A percentile compares a stretch with the other conserved stretches of the same genome.
Evolutionary conservation across 148 eudicot species (phyloP).

Genomic region (Hydrangea macrophylla): DNA sequence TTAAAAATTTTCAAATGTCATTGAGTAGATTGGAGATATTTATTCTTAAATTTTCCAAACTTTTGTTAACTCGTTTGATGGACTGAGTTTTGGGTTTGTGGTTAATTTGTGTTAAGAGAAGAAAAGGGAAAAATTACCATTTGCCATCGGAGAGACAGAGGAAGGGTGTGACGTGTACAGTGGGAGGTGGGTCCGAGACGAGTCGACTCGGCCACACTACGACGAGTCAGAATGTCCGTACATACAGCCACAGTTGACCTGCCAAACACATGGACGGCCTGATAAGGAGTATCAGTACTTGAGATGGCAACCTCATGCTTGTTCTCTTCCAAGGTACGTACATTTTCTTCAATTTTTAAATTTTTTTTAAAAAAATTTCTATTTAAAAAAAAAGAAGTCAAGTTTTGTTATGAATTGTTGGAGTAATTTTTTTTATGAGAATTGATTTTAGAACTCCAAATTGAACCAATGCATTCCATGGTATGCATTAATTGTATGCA

Average conservation of each 20-base stretch:
- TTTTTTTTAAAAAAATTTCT: no score
- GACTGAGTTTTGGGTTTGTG: not conserved
- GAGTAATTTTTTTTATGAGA: no score
- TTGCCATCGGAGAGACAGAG: slow-evolving; percentile 44
- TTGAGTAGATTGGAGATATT: no score
- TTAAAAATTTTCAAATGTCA: no score
- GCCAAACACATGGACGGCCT: slow-evolving; percentile 83
- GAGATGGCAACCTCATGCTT: slow-evolving; percentile 88
- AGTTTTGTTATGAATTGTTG: no score
- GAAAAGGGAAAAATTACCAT: slow-evolving; percentile 47
- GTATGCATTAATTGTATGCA: no score
- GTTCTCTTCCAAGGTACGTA: slow-evolving; percentile 74
- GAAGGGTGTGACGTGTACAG: slow-evolving; percentile 65
- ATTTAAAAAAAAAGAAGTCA: no score
- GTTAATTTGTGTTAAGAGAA: slow-evolving; percentile 21
- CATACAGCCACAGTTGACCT: slow-evolving; percentile 77
- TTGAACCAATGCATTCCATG: no score
- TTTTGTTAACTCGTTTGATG: not conserved
- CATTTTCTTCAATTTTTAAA: not conserved
- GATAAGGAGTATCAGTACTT: slow-evolving; percentile 71
- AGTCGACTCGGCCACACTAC: slow-evolving; percentile 53
- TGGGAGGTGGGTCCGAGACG: slow-evolving; percentile 80
- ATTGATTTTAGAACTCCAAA: no score
- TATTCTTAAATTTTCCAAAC: no score
- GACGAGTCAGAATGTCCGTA: slow-evolving; percentile 87